A percentile compares a stretch with the other conserved stretches of the same genome.
Evolutionary conservation across 352 stramenopile genomes (phyloP).

Genomic region (Pythium pectinolyticum): DNA sequence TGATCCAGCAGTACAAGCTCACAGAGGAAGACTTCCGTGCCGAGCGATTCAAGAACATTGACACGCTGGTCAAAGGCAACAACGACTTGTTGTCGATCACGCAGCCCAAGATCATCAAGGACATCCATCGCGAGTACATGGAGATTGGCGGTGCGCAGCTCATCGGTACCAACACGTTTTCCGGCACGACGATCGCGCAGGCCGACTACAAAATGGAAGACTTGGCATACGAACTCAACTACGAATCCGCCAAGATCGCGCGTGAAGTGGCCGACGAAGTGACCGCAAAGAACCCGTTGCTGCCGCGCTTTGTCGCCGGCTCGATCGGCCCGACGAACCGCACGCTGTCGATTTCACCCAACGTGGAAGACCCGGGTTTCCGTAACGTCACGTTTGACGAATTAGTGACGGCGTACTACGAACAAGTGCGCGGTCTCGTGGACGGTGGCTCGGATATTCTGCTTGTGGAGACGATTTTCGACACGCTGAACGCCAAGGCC

Average conservation of each 20-base stretch:
- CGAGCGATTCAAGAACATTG: conserved; percentile 92
- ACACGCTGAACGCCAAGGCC: conserved; percentile 97
- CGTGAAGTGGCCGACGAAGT: conserved; percentile 93
- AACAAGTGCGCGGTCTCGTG: conserved; percentile 93
- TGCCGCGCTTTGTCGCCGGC: conserved; percentile 94
- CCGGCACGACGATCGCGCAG: conserved; percentile 94
- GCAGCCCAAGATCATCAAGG: conserved; percentile 93
- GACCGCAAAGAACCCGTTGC: conserved; percentile 90
- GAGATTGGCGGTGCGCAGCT: conserved; percentile 91
- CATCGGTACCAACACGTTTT: conserved; percentile 98
- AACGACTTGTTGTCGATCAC: conserved; percentile 97
- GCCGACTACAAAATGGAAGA: conserved; percentile 97
- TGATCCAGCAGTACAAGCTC: conserved; percentile 94
- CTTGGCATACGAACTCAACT: conserved; percentile 96
- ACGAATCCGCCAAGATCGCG: conserved; percentile 88
- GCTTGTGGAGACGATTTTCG: conserved; percentile 98
- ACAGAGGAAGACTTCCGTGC: conserved; percentile 95
- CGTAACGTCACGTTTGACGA: conserved; percentile 98
- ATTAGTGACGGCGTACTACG: conserved; percentile 95
- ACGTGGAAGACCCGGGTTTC: conserved; percentile 92
- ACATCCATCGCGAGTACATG: conserved; percentile 96
- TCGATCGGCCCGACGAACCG: conserved; percentile 96
- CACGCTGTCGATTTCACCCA: conserved; percentile 95
- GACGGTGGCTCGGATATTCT: conserved; percentile 95
- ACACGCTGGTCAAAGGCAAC: conserved; percentile 95